Base-by-base conservation (phyloP, 768 basidiomycete species). In the Mycena pura region DNA sequence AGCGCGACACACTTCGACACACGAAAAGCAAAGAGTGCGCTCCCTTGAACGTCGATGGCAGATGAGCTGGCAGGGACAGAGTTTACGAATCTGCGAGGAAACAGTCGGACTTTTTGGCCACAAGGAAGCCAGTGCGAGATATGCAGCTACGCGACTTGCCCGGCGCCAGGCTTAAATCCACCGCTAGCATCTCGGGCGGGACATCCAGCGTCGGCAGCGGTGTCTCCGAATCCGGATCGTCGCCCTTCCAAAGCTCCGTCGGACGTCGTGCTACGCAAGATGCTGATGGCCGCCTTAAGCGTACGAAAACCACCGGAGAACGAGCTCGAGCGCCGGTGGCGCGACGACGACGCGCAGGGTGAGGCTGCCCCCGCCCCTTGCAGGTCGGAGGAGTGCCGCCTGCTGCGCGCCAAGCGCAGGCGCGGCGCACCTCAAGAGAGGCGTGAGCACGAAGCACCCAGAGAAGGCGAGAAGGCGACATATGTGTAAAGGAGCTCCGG, bases 41-140 rank as follows among this genome's bases (percentile, higher is more conserved):
- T n/a, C 97, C 96, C 44, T 86, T 84, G 77, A 92, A 97, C 0
- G 95, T 94, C 0, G 97, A 97, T 2, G 97, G 97, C 0, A 99
- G 78, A 56, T 86, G 85, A 10, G 85, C 80, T 0, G 97, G 96
- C 1, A 99, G 77, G 1, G 77, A 74, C 14, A 96, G 76, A 1
- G 84, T 84, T 73, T 97, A 99, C 1, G 88, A 88, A 73, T 92
- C 96, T 98, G 70, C 11, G 38, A 29, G 4, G 3, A 36, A 62
- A 6, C 38, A n/a, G 44, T 36, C 40, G 46, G 27, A 44, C 36
- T 47, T 47, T 58, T 19, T n/a, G n/a, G n/a, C n/a, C n/a, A n/a
- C n/a, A n/a, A n/a, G n/a, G n/a, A n/a, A n/a, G n/a, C n/a, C n/a
- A n/a, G n/a, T n/a, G n/a, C n/a, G n/a, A n/a, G n/a, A n/a, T n/a